Evolutionary conservation across 495 filamentous ascomycete genomes (phyloP), one percentile per base, ranked within the genome.

Genomic region (Penicilliopsis zonata): DNA sequence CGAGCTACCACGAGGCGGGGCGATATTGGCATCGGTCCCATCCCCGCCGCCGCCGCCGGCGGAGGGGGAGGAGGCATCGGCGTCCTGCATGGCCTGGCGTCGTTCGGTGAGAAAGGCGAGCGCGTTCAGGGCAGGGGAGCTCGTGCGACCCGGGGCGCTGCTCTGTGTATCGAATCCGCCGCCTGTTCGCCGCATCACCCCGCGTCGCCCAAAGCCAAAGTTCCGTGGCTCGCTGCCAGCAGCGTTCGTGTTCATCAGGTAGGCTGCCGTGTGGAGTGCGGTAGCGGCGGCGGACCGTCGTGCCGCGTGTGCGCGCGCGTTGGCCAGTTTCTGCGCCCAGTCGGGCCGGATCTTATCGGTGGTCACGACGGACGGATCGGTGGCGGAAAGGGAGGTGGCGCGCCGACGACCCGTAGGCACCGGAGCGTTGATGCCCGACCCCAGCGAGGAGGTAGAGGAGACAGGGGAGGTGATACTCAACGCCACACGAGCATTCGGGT

Each of bases 331-430:
- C 31, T 79, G 77, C 12, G 82, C 73, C 90, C 90, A 98, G 48
- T 98, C 90, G 0, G 90, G 92, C 4, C 90, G 80, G 38, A 98
- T 74, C 35, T 67, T 76, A 48, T 98, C 90, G 1, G 88, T 94
- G 8, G 86, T 85, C 41, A 98, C 81, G 35, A 98, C 90, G 17
- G 69, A 67, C 2, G 84, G 73, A 38, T 80, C 78, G 41, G 61
- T 82, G 2, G 80, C 80, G 28, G 88, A 88, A 26, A 98, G 56
- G 10, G 86, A 94, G 17, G 82, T 80, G 12, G 82, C 78, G 31
- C 90, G 69, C 25, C 83, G 69, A 9, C 76, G 64, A 14, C 67
- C 61, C 4, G 51, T 48, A n/a, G n/a, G n/a, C 13, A 36, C 36
- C 1, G 43, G 35, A 22, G 59, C 40, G 31, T 52, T 41, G 29